Evolutionary conservation across 2,329 filamentous ascomycete genomes (phyloP).

Genomic region (Colletotrichum sp.): DNA sequence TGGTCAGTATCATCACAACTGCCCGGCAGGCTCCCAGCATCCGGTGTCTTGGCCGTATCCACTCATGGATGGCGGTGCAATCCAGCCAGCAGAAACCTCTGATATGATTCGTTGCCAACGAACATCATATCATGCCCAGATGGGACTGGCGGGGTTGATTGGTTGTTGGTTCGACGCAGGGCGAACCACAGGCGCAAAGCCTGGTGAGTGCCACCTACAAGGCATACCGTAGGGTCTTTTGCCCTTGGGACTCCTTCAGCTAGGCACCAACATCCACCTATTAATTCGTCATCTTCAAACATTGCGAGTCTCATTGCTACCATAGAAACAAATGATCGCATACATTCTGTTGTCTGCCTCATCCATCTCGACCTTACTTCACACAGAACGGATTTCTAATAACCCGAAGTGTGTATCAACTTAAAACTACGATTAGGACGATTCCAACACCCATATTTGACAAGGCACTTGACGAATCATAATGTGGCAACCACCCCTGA

Average conservation of each 20-base stretch:
- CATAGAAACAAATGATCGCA: no score
- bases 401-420: no score
- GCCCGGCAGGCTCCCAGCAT: no score
- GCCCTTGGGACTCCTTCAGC: neutral
- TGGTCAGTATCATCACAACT: rapidly evolving
- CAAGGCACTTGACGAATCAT: neutral
- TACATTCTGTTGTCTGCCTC: no score
- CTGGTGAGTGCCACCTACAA: neutral
- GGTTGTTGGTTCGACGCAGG: neutral
- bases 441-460: no score
- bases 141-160: neutral
- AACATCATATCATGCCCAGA: no score
- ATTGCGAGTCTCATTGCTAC: no score
- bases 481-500: neutral
- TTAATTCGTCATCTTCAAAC: neutral
- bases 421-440: no score
- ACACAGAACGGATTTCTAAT: no score
- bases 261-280: neutral
- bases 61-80: neutral
- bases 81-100: neutral
- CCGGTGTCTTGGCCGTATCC: neutral
- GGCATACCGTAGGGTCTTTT: neutral
- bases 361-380: no score
- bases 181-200: neutral
- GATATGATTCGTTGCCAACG: neutral